A percentile compares a stretch with the other conserved stretches of the same genome.
These are phyloP conservation scores for Vitis hybrid DNA, from an alignment of 177 flowering plant genomes.

Conservation along the genomic window DNA sequence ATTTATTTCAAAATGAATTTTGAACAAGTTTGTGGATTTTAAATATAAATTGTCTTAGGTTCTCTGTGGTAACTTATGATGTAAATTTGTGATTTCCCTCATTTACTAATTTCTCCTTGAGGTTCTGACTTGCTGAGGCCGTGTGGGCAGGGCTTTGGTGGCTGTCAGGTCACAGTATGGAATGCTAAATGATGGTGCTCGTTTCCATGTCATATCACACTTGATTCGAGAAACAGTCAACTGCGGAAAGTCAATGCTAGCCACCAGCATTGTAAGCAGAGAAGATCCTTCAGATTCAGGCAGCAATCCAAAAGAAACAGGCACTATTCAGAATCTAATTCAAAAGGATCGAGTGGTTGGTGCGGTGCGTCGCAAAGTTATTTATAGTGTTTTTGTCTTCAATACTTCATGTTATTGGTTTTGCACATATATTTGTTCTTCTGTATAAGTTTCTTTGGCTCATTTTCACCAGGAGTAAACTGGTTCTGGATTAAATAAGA, in stretches of 20 bases:
- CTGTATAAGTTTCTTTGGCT: not conserved
- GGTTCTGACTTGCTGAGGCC: conserved; percentile 1
- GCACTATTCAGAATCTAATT: conserved; percentile 64
- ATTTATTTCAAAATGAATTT: not conserved
- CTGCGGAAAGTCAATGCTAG: conserved; percentile 83
- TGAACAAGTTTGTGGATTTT: not conserved
- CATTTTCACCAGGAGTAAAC: no score
- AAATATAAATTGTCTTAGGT: not conserved
- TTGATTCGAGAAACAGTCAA: conserved; percentile 86
- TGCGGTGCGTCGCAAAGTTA: conserved; percentile 55
- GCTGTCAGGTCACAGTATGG: conserved; percentile 75
- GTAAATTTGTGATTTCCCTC: not conserved
- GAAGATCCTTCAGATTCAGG: conserved; percentile 69
- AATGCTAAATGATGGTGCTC: conserved; percentile 84
- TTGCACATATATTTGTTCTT: not conserved
- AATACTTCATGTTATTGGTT: not conserved
- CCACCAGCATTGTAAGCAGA: conserved; percentile 55
- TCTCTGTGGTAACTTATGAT: not conserved
- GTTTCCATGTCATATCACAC: conserved; percentile 86
- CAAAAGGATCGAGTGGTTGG: conserved; percentile 81
- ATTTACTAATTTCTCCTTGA: not conserved
- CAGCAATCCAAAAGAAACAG: conserved; percentile 52
- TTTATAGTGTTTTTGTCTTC: conserved; percentile 2
- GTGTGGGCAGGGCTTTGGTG: conserved; percentile 69
- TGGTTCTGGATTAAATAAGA: no score